phyloP scores from a whole-genome alignment of 768 basidiomycete species.

The Kwoniella sp. region DNA sequence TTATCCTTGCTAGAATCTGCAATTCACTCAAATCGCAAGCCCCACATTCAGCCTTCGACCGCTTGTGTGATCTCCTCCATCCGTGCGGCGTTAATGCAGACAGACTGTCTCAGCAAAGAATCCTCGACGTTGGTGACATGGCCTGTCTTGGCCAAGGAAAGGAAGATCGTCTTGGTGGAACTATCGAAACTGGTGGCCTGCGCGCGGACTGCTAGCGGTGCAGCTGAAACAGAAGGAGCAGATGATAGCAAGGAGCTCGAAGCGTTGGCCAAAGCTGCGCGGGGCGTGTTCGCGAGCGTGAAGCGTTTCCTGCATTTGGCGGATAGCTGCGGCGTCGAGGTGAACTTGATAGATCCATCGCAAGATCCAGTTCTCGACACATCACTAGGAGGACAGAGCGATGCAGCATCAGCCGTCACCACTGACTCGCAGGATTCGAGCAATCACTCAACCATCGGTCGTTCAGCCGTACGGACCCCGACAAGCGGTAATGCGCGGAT shows the following conservation, averaged over 20 bases:
- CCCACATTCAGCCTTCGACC: constrained; percentile 90
- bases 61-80: constrained; percentile 94
- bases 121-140: constrained; percentile 70
- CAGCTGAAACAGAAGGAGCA: constrained; percentile 10
- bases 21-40: constrained; percentile 70
- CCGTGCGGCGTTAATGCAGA: constrained; percentile 76
- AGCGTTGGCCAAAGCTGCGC: constrained; percentile 54
- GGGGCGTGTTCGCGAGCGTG: constrained; percentile 78
- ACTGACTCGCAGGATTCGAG: neutral
- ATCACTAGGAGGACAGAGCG: neutral
- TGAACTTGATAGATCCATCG: constrained; percentile 32
- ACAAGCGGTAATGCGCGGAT: constrained; percentile 25
- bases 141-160: constrained; percentile 70
- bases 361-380: neutral
- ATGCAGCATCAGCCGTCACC: neutral
- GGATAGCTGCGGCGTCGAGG: constrained; percentile 53
- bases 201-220: constrained; percentile 40
- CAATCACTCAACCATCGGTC: constrained; percentile 4
- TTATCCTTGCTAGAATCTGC: constrained; percentile 83
- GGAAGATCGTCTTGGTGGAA: constrained; percentile 77
- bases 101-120: constrained; percentile 81
- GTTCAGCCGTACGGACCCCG: constrained; percentile 1
- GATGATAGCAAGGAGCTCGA: constrained; percentile 28
- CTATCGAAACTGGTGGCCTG: constrained; percentile 73
- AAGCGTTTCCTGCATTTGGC: constrained; percentile 67